Conservation (phyloP, 306 rosid genomes). For the Trifolium pratense region DNA sequence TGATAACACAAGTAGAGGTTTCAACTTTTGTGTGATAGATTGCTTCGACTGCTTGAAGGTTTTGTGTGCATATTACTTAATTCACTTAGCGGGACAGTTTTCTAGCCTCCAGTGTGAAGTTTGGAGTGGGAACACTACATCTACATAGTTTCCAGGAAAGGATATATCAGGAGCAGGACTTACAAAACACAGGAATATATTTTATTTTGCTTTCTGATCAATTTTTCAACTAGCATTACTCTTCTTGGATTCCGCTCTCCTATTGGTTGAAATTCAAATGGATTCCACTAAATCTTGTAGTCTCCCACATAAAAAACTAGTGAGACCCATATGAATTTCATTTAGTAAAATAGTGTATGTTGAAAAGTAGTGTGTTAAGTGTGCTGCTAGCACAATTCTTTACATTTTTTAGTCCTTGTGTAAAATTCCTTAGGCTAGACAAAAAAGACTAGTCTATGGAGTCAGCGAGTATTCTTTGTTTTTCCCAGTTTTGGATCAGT, state of each 20-base stretch:
- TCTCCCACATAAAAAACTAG: not conserved
- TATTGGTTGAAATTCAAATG: not conserved
- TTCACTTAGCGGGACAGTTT: slow-evolving; percentile 18
- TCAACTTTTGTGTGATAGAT: slow-evolving; percentile 24
- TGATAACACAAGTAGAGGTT: slow-evolving; percentile 38
- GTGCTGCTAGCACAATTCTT: not conserved
- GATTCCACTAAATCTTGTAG: not conserved
- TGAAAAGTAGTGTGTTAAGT: not conserved
- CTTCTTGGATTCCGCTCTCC: not conserved
- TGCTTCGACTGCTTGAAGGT: slow-evolving; percentile 37
- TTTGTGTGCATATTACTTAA: slow-evolving; percentile 45
- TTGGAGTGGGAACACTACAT: slow-evolving; percentile 38
- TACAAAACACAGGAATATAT: slow-evolving; percentile 24
- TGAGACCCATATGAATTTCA: not conserved
- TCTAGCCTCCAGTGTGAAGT: slow-evolving; percentile 41
- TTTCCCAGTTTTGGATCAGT: slow-evolving; percentile 27
- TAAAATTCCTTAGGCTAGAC: slow-evolving; percentile 39
- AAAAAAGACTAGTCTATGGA: slow-evolving; percentile 18
- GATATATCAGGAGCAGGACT: slow-evolving; percentile 31
- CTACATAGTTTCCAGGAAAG: slow-evolving; percentile 34
- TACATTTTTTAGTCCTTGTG: slow-evolving; percentile 26
- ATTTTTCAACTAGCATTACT: slow-evolving; percentile 22
- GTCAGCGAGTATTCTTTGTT: slow-evolving; percentile 24
- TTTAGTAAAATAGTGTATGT: not conserved
- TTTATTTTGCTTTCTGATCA: slow-evolving; percentile 32